These are phyloP conservation scores for Rossbeevera mucosa DNA, from an alignment of 768 basidiomycete species.

Conservation along the genomic window DNA sequence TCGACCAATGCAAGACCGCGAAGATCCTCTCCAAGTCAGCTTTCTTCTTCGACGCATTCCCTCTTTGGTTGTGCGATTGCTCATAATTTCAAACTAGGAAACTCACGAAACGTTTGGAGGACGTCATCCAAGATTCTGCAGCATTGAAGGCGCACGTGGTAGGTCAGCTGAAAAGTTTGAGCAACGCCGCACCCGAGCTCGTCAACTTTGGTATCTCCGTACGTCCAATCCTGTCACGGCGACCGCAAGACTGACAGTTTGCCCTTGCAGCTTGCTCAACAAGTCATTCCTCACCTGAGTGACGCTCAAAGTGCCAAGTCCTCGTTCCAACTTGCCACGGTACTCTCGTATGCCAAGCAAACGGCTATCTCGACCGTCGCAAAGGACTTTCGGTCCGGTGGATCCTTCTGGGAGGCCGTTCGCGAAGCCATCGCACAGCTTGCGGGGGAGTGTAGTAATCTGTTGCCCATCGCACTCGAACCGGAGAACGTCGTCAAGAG, in stretches of 20 bases:
- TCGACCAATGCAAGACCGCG: conserved; percentile 77
- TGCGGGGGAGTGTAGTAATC: conserved; percentile 61
- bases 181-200: conserved; percentile 69
- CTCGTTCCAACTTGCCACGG: conserved; percentile 67
- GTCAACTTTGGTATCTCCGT: conserved; percentile 92
- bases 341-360: conserved; percentile 69
- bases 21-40: conserved; percentile 76
- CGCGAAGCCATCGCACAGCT: conserved; percentile 64
- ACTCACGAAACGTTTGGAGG: conserved; percentile 80
- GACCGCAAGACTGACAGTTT: background rate
- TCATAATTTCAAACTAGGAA: conserved; percentile 52
- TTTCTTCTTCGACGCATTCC: background rate
- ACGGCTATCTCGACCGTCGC: conserved; percentile 67
- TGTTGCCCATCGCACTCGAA: conserved; percentile 71
- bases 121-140: conserved; percentile 63
- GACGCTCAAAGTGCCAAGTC: conserved; percentile 76
- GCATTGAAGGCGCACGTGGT: conserved; percentile 71
- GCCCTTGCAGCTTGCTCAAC: conserved; percentile 70
- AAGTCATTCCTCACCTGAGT: conserved; percentile 79
- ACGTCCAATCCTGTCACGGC: conserved; percentile 20
- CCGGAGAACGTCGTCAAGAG: conserved; percentile 74
- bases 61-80: background rate
- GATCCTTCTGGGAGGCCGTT: conserved; percentile 75
- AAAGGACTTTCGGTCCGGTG: conserved; percentile 60
- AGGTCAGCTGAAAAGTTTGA: conserved; percentile 68